Evolutionary conservation across 352 stramenopile species (phyloP), one percentile per base, ranked within the genome.

Genomic region (Ophiocytium majus): DNA sequence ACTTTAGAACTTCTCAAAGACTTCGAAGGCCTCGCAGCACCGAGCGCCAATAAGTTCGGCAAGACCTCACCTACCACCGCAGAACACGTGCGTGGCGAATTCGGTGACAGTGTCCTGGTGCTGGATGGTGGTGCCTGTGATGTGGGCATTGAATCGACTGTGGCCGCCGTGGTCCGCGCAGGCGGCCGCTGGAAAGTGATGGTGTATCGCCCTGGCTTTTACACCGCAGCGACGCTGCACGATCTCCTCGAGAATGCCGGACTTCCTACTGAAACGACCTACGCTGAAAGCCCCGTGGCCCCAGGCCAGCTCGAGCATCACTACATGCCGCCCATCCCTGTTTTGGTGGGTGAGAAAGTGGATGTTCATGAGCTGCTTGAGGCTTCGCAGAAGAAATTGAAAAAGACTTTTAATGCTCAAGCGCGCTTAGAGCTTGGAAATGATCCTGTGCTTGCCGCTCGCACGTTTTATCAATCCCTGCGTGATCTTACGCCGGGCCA

Each of bases 21-120:
- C 19, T 23, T 71, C 19, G 57, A 28, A 28, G 19, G 19, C 57
- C 19, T 71, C 19, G 57, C 57, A 23, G 57, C 57, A 71, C 57
- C 57, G 57, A 71, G 57, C 28, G 57, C 57, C 57, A 71, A 71
- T 71, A 71, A 71, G 57, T 71, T 71, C 57, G 57, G 57, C 23
- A 71, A 71, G 28, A 71, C 57, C 19, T 71, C 57, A 23, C 57
- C 57, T 23, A 23, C 57, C 57, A 71, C 57, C 19, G 57, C 57
- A 23, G 57, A 23, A 28, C 57, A 71, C 28, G 57, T 71, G 57
- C 19, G 28, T 23, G 57, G 28, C 57, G 57, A 71, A 28, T 71
- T 71, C 28, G 19, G 28, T 23, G 57, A 28, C 57, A 71, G 28
- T 28, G 57, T 71, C 57, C 19, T 28, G 19, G 28, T 71, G 19